phyloP scores from a whole-genome alignment of 768 basidiomycete species.

The Tricholoma saponaceum region DNA sequence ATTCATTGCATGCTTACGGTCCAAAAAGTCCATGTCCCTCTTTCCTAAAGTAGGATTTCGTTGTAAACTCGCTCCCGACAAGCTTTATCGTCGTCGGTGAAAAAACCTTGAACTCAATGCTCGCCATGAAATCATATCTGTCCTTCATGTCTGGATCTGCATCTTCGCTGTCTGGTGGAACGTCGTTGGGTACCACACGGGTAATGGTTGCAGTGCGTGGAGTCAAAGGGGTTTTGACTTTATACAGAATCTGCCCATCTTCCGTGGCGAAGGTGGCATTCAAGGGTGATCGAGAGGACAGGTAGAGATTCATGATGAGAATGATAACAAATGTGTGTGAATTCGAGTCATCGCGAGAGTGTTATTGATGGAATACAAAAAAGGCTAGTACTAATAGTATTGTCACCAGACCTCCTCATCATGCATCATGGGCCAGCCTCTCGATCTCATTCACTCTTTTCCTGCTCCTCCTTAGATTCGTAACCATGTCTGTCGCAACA shows the following conservation, averaged over 20 bases:
- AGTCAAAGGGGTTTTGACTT: slow-evolving; percentile 19
- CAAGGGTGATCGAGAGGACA: slow-evolving; percentile 15
- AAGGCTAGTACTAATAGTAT: no score
- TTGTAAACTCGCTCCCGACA: slow-evolving; percentile 19
- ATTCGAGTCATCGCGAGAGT: no score
- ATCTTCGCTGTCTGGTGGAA: background rate
- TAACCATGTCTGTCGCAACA: no score
- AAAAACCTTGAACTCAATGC: slow-evolving; percentile 35
- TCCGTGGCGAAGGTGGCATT: slow-evolving; percentile 17
- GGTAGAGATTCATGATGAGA: slow-evolving; percentile 15
- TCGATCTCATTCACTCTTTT: no score
- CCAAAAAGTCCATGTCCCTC: slow-evolving; percentile 17
- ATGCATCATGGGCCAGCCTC: no score
- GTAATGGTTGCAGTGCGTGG: slow-evolving; percentile 4
- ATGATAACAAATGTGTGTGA: no score
- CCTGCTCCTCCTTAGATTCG: slow-evolving; percentile 16
- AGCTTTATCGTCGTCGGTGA: slow-evolving; percentile 22
- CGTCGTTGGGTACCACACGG: slow-evolving; percentile 1
- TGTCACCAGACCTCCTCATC: no score
- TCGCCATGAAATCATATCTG: slow-evolving; percentile 25
- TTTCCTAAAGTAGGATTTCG: slow-evolving; percentile 21
- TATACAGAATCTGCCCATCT: slow-evolving; percentile 18
- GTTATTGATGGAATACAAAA: no score
- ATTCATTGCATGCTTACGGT: slow-evolving; percentile 11
- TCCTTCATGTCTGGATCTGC: slow-evolving; percentile 20